Evolutionary conservation across 805 yeast species (phyloP), one percentile per base, ranked within the genome.

Genomic region (Wilhelminamyces savonicus): DNA sequence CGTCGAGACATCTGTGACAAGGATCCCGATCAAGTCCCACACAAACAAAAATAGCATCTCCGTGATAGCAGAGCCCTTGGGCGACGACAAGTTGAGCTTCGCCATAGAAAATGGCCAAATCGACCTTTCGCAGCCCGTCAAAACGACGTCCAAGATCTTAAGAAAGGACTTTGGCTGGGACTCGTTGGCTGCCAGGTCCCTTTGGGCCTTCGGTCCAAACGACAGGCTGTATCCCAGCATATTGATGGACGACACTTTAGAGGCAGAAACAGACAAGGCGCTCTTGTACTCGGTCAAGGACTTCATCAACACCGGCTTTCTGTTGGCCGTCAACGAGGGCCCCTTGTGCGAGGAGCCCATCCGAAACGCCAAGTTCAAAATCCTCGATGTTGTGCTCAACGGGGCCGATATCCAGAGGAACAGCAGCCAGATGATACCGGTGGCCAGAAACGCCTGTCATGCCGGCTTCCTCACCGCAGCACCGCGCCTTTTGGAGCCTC

Each of bases 341-440:
- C 98, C 99, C 0, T 60, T 92, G n/a, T 77, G 94, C 37, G 95
- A 82, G 36, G 96, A 86, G 48, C 79, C 83, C 0, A 65, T 92
- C 5, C 59, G 83, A 30, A 71, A 78, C 31, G 74, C 79, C 5
- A 76, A 73, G 39, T 86, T 92, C 54, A 74, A 76, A 32, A 66
- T 92, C 23, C 63, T 85, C 27, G 84, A 78, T 33, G 72, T 75
- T 0, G 57, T 60, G 0, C 45, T 82, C 3, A 67, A 80, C 5
- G 54, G 63, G 0, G 68, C 70, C 17, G 59, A 64, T 4, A 41
- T 66, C 2, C 74, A 69, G 23, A 56, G 78, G 24, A 71, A 74
- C 16, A 82, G 76, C 1, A 53, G 66, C n/a, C 94, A 86, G 50
- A 66, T 88, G 4, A 80, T 86, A 22, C 92, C 95, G 13, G 72